These are phyloP conservation scores for Poa annua DNA, from an alignment of 176 grass and related monocot species.

Conservation along the genomic window DNA sequence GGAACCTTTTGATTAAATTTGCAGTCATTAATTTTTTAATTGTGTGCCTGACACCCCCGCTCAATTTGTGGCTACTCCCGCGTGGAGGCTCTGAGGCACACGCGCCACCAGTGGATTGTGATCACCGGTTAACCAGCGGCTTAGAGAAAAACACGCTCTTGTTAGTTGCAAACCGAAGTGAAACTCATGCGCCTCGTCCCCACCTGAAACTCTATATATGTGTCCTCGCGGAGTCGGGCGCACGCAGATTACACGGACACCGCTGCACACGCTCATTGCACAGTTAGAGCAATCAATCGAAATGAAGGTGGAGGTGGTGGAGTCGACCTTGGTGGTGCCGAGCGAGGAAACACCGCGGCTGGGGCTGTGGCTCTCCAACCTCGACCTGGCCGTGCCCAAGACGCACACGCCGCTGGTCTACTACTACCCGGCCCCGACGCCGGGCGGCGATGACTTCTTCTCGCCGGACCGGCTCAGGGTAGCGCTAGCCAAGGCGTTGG, in stretches of 20 bases:
- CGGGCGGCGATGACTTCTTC: constrained; percentile 7
- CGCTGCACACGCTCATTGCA: not conserved
- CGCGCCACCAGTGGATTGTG: too few species aligned
- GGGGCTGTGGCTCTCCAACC: constrained; percentile 47
- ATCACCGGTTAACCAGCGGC: too few species aligned
- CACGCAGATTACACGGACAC: too few species aligned
- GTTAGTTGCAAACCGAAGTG: too few species aligned
- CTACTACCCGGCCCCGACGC: constrained; percentile 40
- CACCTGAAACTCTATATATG: not conserved
- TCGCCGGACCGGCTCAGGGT: constrained; percentile 34
- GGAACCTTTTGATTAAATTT: too few species aligned
- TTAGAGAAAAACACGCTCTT: too few species aligned
- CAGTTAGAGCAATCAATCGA: not conserved
- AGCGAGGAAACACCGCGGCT: constrained; percentile 14
- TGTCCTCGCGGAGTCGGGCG: not conserved
- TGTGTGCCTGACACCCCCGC: too few species aligned
- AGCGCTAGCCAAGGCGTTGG: constrained; percentile 43
- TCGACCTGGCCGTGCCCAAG: constrained; percentile 40
- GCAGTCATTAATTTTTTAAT: too few species aligned
- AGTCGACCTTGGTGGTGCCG: constrained; percentile 43
- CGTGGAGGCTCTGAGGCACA: too few species aligned
- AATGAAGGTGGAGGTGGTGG: constrained; percentile 43
- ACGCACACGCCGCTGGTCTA: constrained; percentile 51
- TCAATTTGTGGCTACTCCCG: too few species aligned
- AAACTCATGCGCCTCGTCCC: too few species aligned